A percentile compares a stretch with the other conserved stretches of the same genome.
Evolutionary conservation across 768 basidiomycete species (phyloP).

Genomic region (Mycena indigotica): DNA sequence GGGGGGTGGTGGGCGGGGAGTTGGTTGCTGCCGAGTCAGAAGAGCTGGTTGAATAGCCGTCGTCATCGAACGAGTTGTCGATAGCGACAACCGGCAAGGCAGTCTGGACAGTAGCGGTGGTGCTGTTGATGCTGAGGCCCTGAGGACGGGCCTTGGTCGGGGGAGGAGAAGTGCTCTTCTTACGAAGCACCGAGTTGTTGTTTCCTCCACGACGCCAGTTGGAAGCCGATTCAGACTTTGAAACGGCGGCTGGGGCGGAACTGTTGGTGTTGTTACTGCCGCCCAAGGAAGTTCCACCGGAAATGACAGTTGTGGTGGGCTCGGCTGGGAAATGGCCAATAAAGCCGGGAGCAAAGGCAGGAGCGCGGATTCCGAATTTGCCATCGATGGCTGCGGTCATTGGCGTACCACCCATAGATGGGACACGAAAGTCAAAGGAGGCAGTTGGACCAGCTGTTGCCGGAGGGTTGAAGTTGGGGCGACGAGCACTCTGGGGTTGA

Average conservation of each 20-base stretch:
- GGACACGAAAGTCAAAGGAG: slow-evolving; percentile 65
- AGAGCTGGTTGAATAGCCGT: slow-evolving; percentile 64
- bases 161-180: slow-evolving; percentile 44
- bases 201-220: slow-evolving; percentile 83
- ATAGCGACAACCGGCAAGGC: slow-evolving; percentile 58
- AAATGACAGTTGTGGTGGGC: slow-evolving; percentile 69
- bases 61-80: slow-evolving; percentile 56
- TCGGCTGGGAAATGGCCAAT: slow-evolving; percentile 39
- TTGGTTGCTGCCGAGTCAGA: slow-evolving; percentile 50
- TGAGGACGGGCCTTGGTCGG: slow-evolving; percentile 56
- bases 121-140: slow-evolving; percentile 62
- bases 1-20: slow-evolving; percentile 78
- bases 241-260: slow-evolving; percentile 45
- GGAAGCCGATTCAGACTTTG: slow-evolving; percentile 77
- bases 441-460: slow-evolving; percentile 71
- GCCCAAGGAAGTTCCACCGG: slow-evolving; percentile 71
- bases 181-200: slow-evolving; percentile 66
- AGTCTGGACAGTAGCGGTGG: no score
- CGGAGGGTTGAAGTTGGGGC: slow-evolving; percentile 52
- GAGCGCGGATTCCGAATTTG: slow-evolving; percentile 71
- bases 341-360: slow-evolving; percentile 43
- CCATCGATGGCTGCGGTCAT: slow-evolving; percentile 83
- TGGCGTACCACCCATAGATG: slow-evolving; percentile 58
- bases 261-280: no score
- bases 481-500: slow-evolving; percentile 45